Conservation (phyloP, 2,329 filamentous ascomycete species). For the Clonostachys rhizophaga region DNA sequence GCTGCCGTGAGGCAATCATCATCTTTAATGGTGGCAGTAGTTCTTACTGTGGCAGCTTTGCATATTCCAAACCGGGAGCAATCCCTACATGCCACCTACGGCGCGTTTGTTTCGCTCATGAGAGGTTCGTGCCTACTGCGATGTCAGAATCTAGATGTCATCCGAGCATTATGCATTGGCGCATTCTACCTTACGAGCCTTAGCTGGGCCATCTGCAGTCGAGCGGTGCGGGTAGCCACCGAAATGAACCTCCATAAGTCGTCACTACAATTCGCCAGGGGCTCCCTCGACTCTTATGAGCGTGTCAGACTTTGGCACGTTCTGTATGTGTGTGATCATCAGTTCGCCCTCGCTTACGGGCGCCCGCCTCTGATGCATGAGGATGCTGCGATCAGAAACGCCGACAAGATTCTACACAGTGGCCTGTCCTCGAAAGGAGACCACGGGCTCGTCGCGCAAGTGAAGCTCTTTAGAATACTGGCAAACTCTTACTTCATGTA, state of each 20-base stretch:
- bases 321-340: conserved; percentile 27
- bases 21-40: conserved; percentile 9
- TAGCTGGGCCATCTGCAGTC: conserved; percentile 29
- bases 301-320: conserved; percentile 30
- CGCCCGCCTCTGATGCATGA: conserved; percentile 26
- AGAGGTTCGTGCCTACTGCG: conserved; percentile 13
- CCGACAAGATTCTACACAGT: conserved; percentile 13
- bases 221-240: conserved; percentile 27
- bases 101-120: conserved; percentile 9
- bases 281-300: conserved; percentile 22
- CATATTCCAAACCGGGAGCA: conserved; percentile 8
- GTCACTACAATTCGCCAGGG: conserved; percentile 23
- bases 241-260: conserved; percentile 31
- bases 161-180: conserved; percentile 28
- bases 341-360: conserved; percentile 31
- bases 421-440: conserved; percentile 4
- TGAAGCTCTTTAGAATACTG: conserved; percentile 7
- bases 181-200: conserved; percentile 31
- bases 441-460: conserved; percentile 5
- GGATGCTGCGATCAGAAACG: conserved; percentile 24
- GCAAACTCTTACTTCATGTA: conserved; percentile 7
- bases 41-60: conserved; percentile 11
- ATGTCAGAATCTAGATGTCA: conserved; percentile 26
- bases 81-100: conserved; percentile 6
- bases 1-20: conserved; percentile 9